Evolutionary conservation across 2,329 filamentous ascomycete genomes (phyloP).

Genomic region (Microdochium nivale): DNA sequence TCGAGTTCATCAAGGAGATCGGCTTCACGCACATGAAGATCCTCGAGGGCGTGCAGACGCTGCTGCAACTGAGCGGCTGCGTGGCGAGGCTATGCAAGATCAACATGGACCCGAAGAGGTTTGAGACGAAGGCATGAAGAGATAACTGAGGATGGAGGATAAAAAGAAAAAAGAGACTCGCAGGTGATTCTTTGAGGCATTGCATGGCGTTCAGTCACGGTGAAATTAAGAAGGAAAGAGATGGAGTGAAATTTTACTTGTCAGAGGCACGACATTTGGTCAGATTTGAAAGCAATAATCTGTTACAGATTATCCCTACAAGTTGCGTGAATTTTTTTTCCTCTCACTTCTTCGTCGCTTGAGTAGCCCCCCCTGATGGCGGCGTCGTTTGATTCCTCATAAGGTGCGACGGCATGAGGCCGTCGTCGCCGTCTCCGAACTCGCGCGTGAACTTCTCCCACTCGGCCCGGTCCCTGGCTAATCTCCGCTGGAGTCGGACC

Average conservation of each 20-base stretch:
- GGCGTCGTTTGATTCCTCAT: background rate
- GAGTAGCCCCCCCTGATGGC: slow-evolving; percentile 5
- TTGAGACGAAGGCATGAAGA: slow-evolving; percentile 32
- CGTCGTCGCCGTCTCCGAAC: slow-evolving; percentile 35
- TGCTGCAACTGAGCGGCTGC: slow-evolving; percentile 89
- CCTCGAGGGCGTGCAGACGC: slow-evolving; percentile 91
- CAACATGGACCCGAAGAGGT: slow-evolving; percentile 89
- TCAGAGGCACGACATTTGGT: slow-evolving; percentile 4
- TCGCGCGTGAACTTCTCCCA: slow-evolving; percentile 62
- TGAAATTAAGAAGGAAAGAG: slow-evolving; percentile 6
- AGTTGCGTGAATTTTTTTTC: background rate
- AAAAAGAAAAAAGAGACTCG: slow-evolving; percentile 4
- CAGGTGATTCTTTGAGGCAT: slow-evolving; percentile 16
- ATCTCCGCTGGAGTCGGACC: slow-evolving; percentile 55
- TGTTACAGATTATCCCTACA: background rate
- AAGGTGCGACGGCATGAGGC: slow-evolving; percentile 7
- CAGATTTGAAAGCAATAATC: too few species aligned
- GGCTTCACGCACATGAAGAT: slow-evolving; percentile 99
- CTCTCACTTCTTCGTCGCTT: background rate
- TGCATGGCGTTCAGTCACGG: slow-evolving; percentile 16
- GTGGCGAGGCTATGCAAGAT: slow-evolving; percentile 85
- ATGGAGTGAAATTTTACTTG: slow-evolving; percentile 9
- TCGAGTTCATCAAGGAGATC: slow-evolving; percentile 98
- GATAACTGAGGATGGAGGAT: slow-evolving; percentile 19
- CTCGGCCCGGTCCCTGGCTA: slow-evolving; percentile 55